Conservation (phyloP, 164 flowering plant genomes). For the Magnolia kwangsiensis region DNA sequence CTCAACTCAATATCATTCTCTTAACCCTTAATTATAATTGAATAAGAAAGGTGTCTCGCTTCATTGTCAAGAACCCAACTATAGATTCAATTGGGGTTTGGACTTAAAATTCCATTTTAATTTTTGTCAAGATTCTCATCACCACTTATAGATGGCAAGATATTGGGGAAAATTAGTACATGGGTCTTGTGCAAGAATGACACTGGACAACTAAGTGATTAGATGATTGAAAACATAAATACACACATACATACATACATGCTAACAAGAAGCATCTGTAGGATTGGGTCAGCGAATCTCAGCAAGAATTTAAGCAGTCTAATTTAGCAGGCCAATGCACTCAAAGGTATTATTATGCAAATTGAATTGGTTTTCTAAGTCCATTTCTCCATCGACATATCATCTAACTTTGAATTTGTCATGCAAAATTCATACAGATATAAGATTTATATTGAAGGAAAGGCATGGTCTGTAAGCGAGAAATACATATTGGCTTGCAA, state of each 20-base stretch:
- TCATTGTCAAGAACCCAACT: too few relatives aligned
- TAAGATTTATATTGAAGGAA: slow-evolving; percentile 63
- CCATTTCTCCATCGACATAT: neutral
- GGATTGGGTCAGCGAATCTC: slow-evolving; percentile 49
- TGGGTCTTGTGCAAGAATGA: too few relatives aligned
- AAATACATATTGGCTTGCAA: slow-evolving; percentile 68
- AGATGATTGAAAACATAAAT: neutral
- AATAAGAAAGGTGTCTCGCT: too few relatives aligned
- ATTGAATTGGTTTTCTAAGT: neutral
- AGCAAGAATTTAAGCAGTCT: slow-evolving; percentile 36
- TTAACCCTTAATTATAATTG: too few relatives aligned
- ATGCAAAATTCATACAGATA: slow-evolving; percentile 27
- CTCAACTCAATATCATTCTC: too few relatives aligned
- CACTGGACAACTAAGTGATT: too few relatives aligned
- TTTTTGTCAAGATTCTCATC: too few relatives aligned
- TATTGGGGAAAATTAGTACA: too few relatives aligned
- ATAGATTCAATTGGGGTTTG: too few relatives aligned
- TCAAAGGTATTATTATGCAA: slow-evolving; percentile 33
- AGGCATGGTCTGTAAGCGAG: slow-evolving; percentile 67
- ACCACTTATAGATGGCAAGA: too few relatives aligned
- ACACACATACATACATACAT: slow-evolving; percentile 1
- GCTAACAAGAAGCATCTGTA: slow-evolving; percentile 14
- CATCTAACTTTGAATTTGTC: neutral
- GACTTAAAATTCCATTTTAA: too few relatives aligned
- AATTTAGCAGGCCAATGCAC: slow-evolving; percentile 53